Conservation (phyloP, 2,329 filamentous ascomycete genomes). For the Ascochyta fabae region DNA sequence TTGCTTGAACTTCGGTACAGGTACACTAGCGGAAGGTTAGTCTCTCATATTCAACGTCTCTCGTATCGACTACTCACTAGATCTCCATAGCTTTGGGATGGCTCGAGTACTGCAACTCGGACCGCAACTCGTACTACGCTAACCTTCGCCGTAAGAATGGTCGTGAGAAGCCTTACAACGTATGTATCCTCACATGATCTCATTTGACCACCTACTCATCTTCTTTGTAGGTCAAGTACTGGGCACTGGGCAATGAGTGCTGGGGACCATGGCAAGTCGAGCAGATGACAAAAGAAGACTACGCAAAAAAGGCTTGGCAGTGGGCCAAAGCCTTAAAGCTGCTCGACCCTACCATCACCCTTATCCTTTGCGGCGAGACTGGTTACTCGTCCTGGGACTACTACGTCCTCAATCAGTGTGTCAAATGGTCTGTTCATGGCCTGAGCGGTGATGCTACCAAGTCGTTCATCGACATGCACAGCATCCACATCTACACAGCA, state of each 20-base stretch:
- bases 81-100: slow-evolving; percentile 67
- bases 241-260: slow-evolving; percentile 80
- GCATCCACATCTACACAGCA: slow-evolving; percentile 79
- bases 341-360: slow-evolving; percentile 70
- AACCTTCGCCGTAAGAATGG: slow-evolving; percentile 80
- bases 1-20: slow-evolving; percentile 81
- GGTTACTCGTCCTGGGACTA: slow-evolving; percentile 75
- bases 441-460: slow-evolving; percentile 56
- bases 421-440: slow-evolving; percentile 59
- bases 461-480: slow-evolving; percentile 76
- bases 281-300: slow-evolving; percentile 72
- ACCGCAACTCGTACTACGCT: slow-evolving; percentile 79
- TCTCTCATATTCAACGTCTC: not conserved
- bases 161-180: slow-evolving; percentile 75
- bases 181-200: slow-evolving; percentile 27
- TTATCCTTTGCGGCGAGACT: slow-evolving; percentile 78
- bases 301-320: slow-evolving; percentile 71
- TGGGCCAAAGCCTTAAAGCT: slow-evolving; percentile 76
- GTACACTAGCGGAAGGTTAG: slow-evolving; percentile 60
- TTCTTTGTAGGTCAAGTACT: slow-evolving; percentile 69
- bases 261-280: slow-evolving; percentile 73
- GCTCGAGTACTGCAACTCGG: slow-evolving; percentile 87
- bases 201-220: slow-evolving; percentile 3
- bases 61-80: slow-evolving; percentile 28
- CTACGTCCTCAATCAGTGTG: slow-evolving; percentile 73